Percentiles rank a stretch among this genome's conserved stretches.
Evolutionary conservation across 2,329 filamentous ascomycete species (phyloP).

Genomic region (Colletotrichum acutatum): DNA sequence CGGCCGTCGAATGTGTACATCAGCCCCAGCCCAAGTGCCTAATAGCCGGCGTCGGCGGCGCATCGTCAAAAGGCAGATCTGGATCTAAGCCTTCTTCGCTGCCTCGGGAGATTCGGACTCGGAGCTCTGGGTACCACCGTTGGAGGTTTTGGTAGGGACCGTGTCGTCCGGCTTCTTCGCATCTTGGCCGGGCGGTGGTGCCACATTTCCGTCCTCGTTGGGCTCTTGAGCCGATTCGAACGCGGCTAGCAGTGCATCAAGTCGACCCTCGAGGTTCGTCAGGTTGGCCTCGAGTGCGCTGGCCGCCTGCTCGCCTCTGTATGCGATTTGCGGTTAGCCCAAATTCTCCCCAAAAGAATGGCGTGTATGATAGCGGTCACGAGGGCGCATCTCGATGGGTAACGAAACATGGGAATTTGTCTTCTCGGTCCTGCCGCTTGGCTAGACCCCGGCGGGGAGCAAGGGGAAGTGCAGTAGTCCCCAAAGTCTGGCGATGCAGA

Average conservation of each 20-base stretch:
- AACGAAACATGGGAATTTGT: slow-evolving; percentile 29
- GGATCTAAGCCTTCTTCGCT: slow-evolving; percentile 3
- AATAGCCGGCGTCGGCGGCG: neutral
- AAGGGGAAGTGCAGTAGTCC: neutral
- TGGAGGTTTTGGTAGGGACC: neutral
- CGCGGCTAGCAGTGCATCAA: slow-evolving; percentile 65
- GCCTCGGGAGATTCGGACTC: neutral
- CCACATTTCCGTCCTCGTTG: neutral
- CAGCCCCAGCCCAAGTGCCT: too few species aligned
- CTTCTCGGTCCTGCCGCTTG: slow-evolving; percentile 29
- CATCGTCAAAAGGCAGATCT: neutral
- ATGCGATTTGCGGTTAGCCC: slow-evolving; percentile 31
- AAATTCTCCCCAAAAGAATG: neutral
- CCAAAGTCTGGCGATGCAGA: neutral
- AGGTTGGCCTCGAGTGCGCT: slow-evolving; percentile 64
- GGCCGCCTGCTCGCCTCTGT: slow-evolving; percentile 66
- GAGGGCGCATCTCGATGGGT: slow-evolving; percentile 1
- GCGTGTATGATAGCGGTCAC: slow-evolving; percentile 26
- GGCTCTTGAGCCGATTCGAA: slow-evolving; percentile 48
- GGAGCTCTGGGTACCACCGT: neutral
- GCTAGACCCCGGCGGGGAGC: slow-evolving; percentile 7
- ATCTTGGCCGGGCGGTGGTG: neutral
- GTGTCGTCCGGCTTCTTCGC: slow-evolving; percentile 2
- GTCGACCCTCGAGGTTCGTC: slow-evolving; percentile 61
- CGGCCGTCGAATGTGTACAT: neutral